Evolutionary conservation across 306 rosid genomes (phyloP), one percentile per base, ranked within the genome.

Genomic region (Neltuma alba): DNA sequence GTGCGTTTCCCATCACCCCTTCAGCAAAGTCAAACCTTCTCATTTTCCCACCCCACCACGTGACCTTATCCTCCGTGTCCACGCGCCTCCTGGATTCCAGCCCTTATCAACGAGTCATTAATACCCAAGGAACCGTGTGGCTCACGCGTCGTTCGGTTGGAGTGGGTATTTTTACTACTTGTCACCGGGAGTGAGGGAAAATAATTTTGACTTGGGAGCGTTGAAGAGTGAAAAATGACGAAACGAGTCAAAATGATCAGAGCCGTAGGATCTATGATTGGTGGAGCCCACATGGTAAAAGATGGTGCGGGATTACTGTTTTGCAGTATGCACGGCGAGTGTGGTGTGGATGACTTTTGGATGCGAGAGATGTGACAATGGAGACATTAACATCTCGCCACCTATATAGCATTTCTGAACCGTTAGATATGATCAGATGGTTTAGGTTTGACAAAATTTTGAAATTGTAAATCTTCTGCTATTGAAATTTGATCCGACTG

Each of bases 1-100:
- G 57, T 48, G 57, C 84, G 90, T 86, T 88, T 75, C 76, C 75
- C 70, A 41, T 25, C 34, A 23, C 33, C 16, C 6, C 16, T n/a
- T 37, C 2, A 1, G 74, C n/a, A 83, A 88, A 87, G 94, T 92
- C 97, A 92, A 92, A 90, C 79, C 78, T 58, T 54, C 83, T 67
- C 67, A 23, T 13, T 37, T 45, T 38, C 12, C 37, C 12, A n/a
- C 12, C 62, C 10, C n/a, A 30, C 66, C 66, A 60, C 37, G 66
- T 60, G 66, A 27, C 65, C 34, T 11, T 18, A 13, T 27, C 34
- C 18, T 13, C 9, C 21, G 37, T 60, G 20, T 8, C 69, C 83
- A 81, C 83, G 72, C 77, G 79, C 78, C 52, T 21, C 80, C 44
- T 71, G 7, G 3, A 1, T 18, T 42, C 36, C n/a, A 14, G 38